These are phyloP conservation scores for Aurifilum marmelostoma DNA, from an alignment of 2,329 filamentous ascomycete genomes.

Conservation along the genomic window DNA sequence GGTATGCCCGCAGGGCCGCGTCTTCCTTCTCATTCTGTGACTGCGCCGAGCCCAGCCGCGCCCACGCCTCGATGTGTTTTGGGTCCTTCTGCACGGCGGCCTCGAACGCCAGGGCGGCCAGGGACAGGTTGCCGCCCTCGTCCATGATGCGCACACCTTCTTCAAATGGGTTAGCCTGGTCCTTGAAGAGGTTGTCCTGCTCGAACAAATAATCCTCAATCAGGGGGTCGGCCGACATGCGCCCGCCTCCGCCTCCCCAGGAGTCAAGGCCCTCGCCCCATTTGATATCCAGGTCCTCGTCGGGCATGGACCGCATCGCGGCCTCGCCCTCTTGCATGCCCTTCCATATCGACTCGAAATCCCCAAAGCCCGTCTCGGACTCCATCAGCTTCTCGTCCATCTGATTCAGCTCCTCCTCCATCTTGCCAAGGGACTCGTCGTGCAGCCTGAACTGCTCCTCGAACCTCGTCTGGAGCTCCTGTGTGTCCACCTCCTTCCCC, in stretches of 20 bases:
- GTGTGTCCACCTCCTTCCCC: conserved; percentile 86
- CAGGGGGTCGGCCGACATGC: conserved; percentile 70
- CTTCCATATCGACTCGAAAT: conserved; percentile 89
- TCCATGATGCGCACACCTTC: conserved; percentile 93
- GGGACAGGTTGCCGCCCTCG: conserved; percentile 88
- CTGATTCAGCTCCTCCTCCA: conserved; percentile 85
- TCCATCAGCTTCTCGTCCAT: conserved; percentile 70
- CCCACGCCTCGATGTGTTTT: conserved; percentile 90
- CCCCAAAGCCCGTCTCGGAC: conserved; percentile 76
- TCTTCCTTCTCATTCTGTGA: conserved; percentile 99
- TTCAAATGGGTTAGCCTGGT: conserved; percentile 82
- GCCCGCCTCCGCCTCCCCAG: conserved; percentile 66
- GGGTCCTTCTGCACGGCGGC: conserved; percentile 90
- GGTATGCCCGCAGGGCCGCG: conserved; percentile 89
- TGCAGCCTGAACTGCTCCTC: conserved; percentile 47
- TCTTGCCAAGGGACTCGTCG: conserved; percentile 62
- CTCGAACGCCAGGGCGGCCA: conserved; percentile 94
- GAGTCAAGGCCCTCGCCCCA: conserved; percentile 63
- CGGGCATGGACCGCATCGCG: conserved; percentile 71
- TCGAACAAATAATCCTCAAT: conserved; percentile 94
- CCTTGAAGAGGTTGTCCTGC: conserved; percentile 86
- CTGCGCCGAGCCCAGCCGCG: conserved; percentile 86
- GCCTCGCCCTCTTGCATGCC: conserved; percentile 79
- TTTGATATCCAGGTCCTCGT: conserved; percentile 56
- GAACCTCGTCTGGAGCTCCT: conserved; percentile 55